Evolutionary conservation across 345 rosid genomes (phyloP), one percentile per base, ranked within the genome.

Genomic region (Brassica rapa): DNA sequence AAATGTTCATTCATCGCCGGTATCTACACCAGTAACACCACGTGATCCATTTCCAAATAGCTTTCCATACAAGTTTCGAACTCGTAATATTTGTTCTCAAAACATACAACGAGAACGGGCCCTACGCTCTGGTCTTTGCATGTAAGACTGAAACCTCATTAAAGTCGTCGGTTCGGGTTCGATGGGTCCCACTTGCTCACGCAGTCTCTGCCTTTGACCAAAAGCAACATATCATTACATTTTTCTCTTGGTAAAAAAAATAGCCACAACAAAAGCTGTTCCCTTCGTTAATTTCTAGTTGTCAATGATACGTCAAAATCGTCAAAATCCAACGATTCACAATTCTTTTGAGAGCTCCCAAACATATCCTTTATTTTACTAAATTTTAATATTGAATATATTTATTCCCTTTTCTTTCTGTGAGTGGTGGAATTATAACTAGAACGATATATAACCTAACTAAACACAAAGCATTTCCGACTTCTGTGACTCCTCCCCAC

Each of bases 121-220:
- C 77, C 77, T 27, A 79, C 70, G 43, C 33, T 68, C 25, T 61
- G 70, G 64, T 73, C 70, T 73, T 67, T 68, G 82, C 74, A 79
- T 73, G 78, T 68, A 79, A 16, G 70, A 60, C 82, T 79, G 78
- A 43, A 51, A 73, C 66, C 27, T 68, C 75, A 35, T 62, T 79
- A 73, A 79, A 79, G 82, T 79, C 78, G 37, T 79, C 66, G 70
- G 78, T 69, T 79, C 7, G 60, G 59, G 75, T 62, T 8, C 1
- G 2, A 1, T 68, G 25, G 74, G 78, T 68, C 82, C 78, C 78
- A 14, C 12, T 11, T 8, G 30, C 37, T 62, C 65, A 68, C 74
- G 70, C 74, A 79, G 82, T 68, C 74, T 79, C 70, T 62, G 66
- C 82, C 82, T 79, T 79, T 79, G 82, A 79, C 82, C 82, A 79